Conservation (phyloP, 139 green algal genomes). For the Choricystis sp. region DNA sequence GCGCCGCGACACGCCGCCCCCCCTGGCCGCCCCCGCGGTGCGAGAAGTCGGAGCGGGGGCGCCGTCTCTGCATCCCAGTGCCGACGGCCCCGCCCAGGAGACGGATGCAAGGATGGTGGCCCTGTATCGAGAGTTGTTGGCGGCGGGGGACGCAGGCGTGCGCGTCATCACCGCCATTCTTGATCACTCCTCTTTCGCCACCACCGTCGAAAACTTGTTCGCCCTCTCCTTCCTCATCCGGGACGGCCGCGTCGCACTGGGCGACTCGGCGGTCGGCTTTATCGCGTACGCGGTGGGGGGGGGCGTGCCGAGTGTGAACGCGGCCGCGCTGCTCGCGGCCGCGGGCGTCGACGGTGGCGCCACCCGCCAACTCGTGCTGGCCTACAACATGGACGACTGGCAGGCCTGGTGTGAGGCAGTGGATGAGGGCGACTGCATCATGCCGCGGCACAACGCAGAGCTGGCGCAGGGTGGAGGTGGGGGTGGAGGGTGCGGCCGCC, state of each 20-base stretch:
- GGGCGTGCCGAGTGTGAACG: not conserved
- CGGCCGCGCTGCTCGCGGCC: too few species aligned
- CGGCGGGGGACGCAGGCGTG: not conserved
- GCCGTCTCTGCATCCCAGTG: not conserved
- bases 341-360: not conserved
- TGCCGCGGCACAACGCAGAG: conserved; percentile 10
- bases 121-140: conserved; percentile 26
- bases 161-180: not conserved
- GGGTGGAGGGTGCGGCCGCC: not conserved
- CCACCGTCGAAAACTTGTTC: conserved; percentile 59
- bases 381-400: conserved; percentile 23
- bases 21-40: not conserved
- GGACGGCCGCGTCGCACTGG: conserved; percentile 5
- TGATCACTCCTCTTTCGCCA: conserved; percentile 34
- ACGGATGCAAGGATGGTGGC: conserved; percentile 41
- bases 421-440: conserved; percentile 11
- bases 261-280: conserved; percentile 13
- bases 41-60: not conserved
- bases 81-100: conserved; percentile 10
- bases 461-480: not conserved
- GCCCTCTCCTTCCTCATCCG: conserved; percentile 48
- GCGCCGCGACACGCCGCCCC: not conserved
- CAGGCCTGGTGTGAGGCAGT: conserved; percentile 15
- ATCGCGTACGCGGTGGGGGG: conserved; percentile 6
- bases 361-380: conserved; percentile 21